Base-by-base conservation (phyloP, 2,329 filamentous ascomycete species). In the Verruconis gallopava region DNA sequence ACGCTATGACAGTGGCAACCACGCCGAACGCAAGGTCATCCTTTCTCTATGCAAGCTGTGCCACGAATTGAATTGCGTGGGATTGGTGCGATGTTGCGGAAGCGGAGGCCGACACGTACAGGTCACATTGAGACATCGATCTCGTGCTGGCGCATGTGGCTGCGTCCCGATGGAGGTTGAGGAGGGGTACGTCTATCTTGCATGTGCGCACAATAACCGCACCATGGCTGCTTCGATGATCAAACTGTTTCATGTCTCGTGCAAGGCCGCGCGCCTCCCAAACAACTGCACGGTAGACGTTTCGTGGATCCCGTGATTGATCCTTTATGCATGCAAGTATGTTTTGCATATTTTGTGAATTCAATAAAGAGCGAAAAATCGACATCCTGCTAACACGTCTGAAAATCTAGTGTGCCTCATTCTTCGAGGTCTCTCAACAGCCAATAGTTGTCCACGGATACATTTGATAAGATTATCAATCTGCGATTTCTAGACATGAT, bases 291-390 rank as follows among this genome's bases (percentile, higher is more conserved):
- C 6, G 9, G 34, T 15, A 6, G 34, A 11, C 11, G 34, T 11
- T 11, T n/a, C 14, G 11, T 18, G 6, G 34, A 15, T 18, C 34
- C 12, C 34, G 17, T 36, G 34, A 36, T 15, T 36, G 34, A 11
- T 9, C 9, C 6, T 36, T 6, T 6, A n/a, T 36, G 34, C 34
- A 36, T 36, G 34, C 34, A 36, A 6, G 34, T 36, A 36, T 36
- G 34, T 18, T 36, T 6, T 36, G 34, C 34, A 36, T 36, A 30
- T 9, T 30, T 30, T n/a, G n/a, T 30, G 25, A 30, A 30, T 30
- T n/a, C n/a, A n/a, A 30, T 30, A 30, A n/a, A n/a, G n/a, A n/a
- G n/a, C n/a, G n/a, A n/a, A n/a, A n/a, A n/a, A n/a, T n/a, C n/a
- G n/a, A n/a, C n/a, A n/a, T n/a, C n/a, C n/a, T n/a, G n/a, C n/a